Percentiles rank a stretch among this genome's conserved stretches.
Conservation (phyloP, 495 filamentous ascomycete species). For the Alectoria sarmentosa region DNA sequence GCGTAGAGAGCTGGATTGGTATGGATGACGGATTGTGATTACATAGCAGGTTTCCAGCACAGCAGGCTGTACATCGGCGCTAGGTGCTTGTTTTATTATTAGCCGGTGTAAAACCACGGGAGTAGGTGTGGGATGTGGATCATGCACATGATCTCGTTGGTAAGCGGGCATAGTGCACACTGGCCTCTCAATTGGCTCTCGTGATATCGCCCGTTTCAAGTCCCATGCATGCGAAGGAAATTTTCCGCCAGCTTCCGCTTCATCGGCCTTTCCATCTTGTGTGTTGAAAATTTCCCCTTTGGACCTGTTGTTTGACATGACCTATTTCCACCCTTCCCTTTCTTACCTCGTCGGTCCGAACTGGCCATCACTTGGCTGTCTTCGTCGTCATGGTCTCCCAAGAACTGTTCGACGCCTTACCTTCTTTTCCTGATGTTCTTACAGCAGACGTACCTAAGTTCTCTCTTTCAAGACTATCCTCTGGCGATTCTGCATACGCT, state of each 20-base stretch:
- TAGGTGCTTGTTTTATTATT: background rate
- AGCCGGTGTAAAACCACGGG: no score
- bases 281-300: background rate
- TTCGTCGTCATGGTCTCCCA: background rate
- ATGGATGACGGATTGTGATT: background rate
- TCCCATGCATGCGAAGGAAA: background rate
- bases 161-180: background rate
- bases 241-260: background rate
- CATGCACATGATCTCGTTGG: background rate
- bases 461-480: conserved; percentile 43
- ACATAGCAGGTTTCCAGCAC: background rate
- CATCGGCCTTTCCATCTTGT: no score
- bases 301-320: background rate
- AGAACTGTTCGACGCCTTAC: background rate
- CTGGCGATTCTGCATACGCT: conserved; percentile 36
- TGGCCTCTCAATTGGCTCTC: no score
- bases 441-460: background rate
- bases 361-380: background rate
- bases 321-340: background rate
- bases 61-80: background rate
- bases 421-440: background rate
- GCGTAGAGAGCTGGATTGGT: background rate
- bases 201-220: no score
- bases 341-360: background rate
- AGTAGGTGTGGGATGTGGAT: background rate